Conservation (phyloP, 306 rosid genomes). For the Glycyrrhiza uralensis region DNA sequence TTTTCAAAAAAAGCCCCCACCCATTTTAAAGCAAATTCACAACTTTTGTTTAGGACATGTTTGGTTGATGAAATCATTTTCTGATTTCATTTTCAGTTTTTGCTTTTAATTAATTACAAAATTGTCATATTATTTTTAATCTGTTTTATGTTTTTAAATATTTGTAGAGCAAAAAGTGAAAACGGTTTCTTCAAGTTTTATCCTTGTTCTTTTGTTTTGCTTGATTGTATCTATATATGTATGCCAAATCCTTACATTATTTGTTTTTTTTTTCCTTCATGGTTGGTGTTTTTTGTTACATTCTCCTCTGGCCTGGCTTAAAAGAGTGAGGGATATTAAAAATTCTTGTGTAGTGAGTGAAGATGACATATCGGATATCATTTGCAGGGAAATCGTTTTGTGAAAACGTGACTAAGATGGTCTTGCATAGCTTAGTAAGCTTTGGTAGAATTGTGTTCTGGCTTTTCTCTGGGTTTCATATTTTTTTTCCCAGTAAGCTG, state of each 20-base stretch:
- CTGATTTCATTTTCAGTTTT: too few species aligned
- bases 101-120: too few species aligned
- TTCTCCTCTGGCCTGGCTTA: neutral
- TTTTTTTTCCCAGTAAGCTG: neutral
- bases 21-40: neutral
- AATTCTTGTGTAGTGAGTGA: neutral
- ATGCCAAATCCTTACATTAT: neutral
- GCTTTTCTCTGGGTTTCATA: neutral
- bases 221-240: neutral
- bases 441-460: neutral
- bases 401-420: neutral
- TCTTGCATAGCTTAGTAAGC: neutral
- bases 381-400: neutral
- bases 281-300: neutral
- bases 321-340: neutral
- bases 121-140: too few species aligned
- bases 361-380: neutral
- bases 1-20: neutral
- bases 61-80: too few species aligned
- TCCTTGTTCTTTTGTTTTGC: neutral
- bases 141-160: too few species aligned
- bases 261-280: neutral
- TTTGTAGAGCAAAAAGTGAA: too few species aligned
- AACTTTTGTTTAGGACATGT: too few species aligned
- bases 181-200: neutral